Evolutionary conservation across 179 eudicot species (phyloP).

Genomic region (Gypsophila paniculata): DNA sequence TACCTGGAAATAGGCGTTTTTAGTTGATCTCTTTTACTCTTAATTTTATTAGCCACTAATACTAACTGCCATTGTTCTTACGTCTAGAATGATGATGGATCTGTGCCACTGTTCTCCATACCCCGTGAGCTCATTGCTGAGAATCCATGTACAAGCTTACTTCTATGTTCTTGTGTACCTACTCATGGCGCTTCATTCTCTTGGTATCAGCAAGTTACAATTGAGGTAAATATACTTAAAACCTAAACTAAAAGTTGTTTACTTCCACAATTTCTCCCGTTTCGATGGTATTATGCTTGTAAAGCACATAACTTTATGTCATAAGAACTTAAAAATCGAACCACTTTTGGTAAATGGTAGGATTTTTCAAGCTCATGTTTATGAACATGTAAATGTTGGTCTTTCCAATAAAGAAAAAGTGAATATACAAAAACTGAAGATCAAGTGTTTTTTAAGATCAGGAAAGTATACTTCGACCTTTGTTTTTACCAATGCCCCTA

Average conservation of each 20-base stretch:
- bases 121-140: slow-evolving; percentile 78
- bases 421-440: no score
- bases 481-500: not conserved
- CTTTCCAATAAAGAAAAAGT: no score
- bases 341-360: no score
- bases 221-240: slow-evolving; percentile 82
- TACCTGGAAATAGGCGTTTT: not conserved
- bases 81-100: slow-evolving; percentile 58
- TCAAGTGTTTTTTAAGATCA: no score
- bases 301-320: no score
- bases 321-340: no score
- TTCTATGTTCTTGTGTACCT: slow-evolving; percentile 61
- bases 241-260: no score
- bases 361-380: no score
- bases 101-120: slow-evolving; percentile 66
- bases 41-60: slow-evolving; percentile 1
- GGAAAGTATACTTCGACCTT: not conserved
- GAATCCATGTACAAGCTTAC: slow-evolving; percentile 84
- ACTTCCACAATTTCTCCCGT: no score
- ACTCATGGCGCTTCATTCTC: slow-evolving; percentile 35
- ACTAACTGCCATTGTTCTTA: not conserved
- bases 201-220: slow-evolving; percentile 71
- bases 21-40: not conserved
- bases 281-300: no score
- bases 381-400: no score